These are phyloP conservation scores for Yamadazyma siamensis DNA, from an alignment of 1,139 yeast species.

Conservation along the genomic window DNA sequence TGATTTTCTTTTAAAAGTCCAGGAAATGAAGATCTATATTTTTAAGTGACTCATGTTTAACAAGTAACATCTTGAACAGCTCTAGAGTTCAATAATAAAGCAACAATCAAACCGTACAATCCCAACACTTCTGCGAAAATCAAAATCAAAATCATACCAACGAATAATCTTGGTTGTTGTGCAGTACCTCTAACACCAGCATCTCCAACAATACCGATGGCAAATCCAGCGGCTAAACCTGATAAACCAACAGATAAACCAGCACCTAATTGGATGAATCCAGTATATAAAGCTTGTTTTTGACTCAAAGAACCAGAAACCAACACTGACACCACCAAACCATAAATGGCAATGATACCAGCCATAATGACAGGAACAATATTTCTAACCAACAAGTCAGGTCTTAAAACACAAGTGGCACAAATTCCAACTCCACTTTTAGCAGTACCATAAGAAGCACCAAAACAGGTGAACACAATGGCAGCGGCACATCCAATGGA, in stretches of 20 bases:
- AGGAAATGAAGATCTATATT: constrained; percentile 10
- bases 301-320: constrained; percentile 89
- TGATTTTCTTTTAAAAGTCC: constrained; percentile 2
- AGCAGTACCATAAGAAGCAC: constrained; percentile 99
- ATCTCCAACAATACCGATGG: constrained; percentile 98
- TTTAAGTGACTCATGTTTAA: no score
- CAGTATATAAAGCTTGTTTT: constrained; percentile 91
- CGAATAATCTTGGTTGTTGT: constrained; percentile 96
- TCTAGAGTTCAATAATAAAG: constrained; percentile 93
- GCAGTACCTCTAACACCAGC: constrained; percentile 96
- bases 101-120: constrained; percentile 95
- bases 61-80: constrained; percentile 89
- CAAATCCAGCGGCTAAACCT: constrained; percentile 95
- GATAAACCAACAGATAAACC: constrained; percentile 98
- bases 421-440: constrained; percentile 99
- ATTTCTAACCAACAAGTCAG: constrained; percentile 86
- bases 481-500: constrained; percentile 99
- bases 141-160: constrained; percentile 88
- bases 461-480: constrained; percentile 96
- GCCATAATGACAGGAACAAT: constrained; percentile 98
- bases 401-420: constrained; percentile 97
- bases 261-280: constrained; percentile 97
- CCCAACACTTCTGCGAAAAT: constrained; percentile 99
- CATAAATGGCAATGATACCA: constrained; percentile 99
- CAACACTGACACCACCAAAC: constrained; percentile 93